These are phyloP conservation scores for Dictyophora rubrovolvata DNA, from an alignment of 768 basidiomycete species.

Conservation along the genomic window DNA sequence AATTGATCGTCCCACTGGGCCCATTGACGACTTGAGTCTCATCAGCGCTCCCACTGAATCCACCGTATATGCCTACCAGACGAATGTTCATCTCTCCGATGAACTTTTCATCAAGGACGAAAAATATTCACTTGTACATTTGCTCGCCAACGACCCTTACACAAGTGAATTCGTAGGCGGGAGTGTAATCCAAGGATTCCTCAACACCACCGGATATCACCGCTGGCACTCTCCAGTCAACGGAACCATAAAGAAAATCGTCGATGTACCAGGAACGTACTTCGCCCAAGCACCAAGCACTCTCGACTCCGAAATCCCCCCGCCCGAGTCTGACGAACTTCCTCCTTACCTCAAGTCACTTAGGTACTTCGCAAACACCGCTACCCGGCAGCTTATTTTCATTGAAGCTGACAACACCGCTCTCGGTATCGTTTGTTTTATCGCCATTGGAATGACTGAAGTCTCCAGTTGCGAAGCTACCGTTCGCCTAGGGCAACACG, in stretches of 20 bases:
- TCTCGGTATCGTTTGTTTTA: constrained; percentile 49
- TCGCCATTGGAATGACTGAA: constrained; percentile 52
- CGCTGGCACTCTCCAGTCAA: constrained; percentile 54
- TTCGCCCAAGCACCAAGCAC: constrained; percentile 29
- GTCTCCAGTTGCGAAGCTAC: constrained; percentile 48
- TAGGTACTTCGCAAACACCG: constrained; percentile 33
- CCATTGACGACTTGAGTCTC: constrained; percentile 24
- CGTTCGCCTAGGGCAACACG: constrained; percentile 33
- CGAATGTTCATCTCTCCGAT: constrained; percentile 31
- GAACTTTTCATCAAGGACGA: constrained; percentile 54
- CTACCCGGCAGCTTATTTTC: constrained; percentile 43
- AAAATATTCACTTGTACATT: constrained; percentile 48
- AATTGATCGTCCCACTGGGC: constrained; percentile 30
- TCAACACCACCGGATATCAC: constrained; percentile 46
- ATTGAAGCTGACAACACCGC: constrained; percentile 41
- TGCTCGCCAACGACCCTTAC: constrained; percentile 35
- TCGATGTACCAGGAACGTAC: constrained; percentile 41
- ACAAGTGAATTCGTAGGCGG: constrained; percentile 38
- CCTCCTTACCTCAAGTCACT: constrained; percentile 20
- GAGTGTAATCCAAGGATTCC: constrained; percentile 47
- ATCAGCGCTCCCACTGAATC: constrained; percentile 48
- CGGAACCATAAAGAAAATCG: constrained; percentile 30
- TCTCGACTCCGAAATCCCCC: constrained; percentile 19
- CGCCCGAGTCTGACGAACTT: constrained; percentile 11
- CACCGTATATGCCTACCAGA: constrained; percentile 30